Percentiles rank a stretch among this genome's conserved stretches.
These are phyloP conservation scores for Pseudopediastrum boryanum DNA, from an alignment of 139 green algal species.

Conservation along the genomic window DNA sequence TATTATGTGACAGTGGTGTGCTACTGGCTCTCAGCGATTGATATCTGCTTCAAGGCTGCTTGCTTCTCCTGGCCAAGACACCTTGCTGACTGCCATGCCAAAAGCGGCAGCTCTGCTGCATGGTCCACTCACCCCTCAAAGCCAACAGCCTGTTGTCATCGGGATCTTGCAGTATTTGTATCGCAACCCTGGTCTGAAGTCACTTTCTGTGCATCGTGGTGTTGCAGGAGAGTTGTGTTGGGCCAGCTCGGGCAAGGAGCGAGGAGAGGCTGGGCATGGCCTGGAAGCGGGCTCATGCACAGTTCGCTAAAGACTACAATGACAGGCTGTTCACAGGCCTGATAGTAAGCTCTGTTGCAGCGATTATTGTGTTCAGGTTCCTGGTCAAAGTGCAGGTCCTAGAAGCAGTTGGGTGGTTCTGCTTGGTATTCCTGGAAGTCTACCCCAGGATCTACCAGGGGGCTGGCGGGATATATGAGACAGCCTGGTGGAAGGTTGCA, in stretches of 20 bases:
- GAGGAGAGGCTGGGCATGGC: constrained; percentile 46
- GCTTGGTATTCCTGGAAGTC: constrained; percentile 76
- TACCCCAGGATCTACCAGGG: constrained; percentile 20
- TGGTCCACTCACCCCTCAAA: neutral
- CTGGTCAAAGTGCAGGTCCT: constrained; percentile 45
- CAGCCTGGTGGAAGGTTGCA: constrained; percentile 56
- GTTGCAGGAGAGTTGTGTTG: constrained; percentile 25
- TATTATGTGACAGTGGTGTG: too few relatives aligned
- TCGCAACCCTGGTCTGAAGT: too few relatives aligned
- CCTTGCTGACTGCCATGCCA: neutral
- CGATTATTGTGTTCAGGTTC: constrained; percentile 66
- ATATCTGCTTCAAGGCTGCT: too few relatives aligned
- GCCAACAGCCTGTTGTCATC: too few relatives aligned
- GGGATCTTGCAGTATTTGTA: too few relatives aligned
- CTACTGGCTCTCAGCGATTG: too few relatives aligned
- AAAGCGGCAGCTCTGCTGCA: neutral
- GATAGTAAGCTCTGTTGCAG: constrained; percentile 48
- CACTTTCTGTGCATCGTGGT: too few relatives aligned
- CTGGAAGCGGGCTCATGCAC: constrained; percentile 49
- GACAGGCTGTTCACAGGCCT: constrained; percentile 77
- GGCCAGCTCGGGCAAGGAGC: constrained; percentile 22
- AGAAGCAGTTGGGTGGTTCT: constrained; percentile 68
- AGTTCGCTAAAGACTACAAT: constrained; percentile 87
- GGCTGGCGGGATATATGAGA: constrained; percentile 62
- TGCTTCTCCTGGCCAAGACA: too few relatives aligned